phyloP scores from a whole-genome alignment of 768 basidiomycete genomes.

The Cubamyces sp. region DNA sequence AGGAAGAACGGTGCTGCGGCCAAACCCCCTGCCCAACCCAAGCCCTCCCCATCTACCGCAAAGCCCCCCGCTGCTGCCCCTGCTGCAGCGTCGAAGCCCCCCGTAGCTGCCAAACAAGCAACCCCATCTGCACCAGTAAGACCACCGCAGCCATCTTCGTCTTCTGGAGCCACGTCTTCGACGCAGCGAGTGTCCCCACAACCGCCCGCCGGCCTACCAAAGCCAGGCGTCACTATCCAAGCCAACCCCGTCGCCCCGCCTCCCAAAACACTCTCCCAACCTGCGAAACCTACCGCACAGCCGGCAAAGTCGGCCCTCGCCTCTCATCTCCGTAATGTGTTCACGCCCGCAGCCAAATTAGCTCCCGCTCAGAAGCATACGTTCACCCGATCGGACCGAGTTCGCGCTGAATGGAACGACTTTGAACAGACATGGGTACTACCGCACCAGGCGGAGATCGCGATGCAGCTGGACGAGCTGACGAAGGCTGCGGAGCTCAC shows the following conservation, averaged over 20 bases:
- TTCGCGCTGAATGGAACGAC: conserved; percentile 16
- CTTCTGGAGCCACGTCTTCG: not conserved
- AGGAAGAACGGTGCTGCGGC: conserved; percentile 12
- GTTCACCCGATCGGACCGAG: conserved; percentile 19
- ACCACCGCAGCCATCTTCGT: conserved; percentile 1
- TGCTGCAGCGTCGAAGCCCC: not conserved
- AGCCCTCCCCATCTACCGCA: conserved; percentile 14
- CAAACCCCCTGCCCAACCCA: conserved; percentile 24
- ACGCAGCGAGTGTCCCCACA: conserved; percentile 18
- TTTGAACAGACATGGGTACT: conserved; percentile 20
- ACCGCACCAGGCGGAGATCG: conserved; percentile 13
- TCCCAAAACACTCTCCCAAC: conserved; percentile 6
- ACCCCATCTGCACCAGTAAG: not conserved
- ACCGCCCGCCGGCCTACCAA: conserved; percentile 7
- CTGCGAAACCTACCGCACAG: conserved; percentile 16
- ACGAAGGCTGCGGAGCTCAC: conserved; percentile 12
- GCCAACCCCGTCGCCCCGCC: conserved; percentile 13
- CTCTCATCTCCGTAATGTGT: not conserved
- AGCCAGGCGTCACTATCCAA: conserved; percentile 4
- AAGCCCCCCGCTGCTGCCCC: conserved; percentile 4
- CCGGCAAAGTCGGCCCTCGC: conserved; percentile 9
- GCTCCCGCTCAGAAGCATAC: conserved; percentile 12
- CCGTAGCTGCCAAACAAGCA: not conserved
- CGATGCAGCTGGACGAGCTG: conserved; percentile 11
- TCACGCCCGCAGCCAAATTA: not conserved